Conservation (phyloP, 2,329 filamentous ascomycete genomes). For the Neocucurbitaria cava region DNA sequence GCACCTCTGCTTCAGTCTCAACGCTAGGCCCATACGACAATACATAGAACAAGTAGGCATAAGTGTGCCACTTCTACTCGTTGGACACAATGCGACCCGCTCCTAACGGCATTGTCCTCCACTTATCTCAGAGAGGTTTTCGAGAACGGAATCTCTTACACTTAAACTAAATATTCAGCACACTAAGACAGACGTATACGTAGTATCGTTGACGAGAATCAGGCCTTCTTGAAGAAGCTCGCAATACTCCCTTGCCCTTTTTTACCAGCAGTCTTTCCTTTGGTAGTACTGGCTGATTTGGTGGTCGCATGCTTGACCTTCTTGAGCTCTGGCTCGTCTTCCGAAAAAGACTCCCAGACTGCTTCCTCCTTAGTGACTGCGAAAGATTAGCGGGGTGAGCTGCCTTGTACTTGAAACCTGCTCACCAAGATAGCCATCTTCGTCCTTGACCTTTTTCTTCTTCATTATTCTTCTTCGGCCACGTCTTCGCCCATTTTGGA, state of each 20-base stretch:
- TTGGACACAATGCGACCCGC: too few relatives aligned
- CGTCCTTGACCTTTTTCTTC: constrained; percentile 86
- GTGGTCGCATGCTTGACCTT: constrained; percentile 58
- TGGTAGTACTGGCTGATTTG: constrained; percentile 53
- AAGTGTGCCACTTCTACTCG: neutral
- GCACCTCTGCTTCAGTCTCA: neutral
- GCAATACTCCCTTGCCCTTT: constrained; percentile 81
- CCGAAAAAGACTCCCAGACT: constrained; percentile 91
- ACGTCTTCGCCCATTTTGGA: constrained; percentile 71
- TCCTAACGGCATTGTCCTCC: too few relatives aligned
- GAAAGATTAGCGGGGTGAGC: constrained; percentile 15
- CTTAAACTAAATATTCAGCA: neutral
- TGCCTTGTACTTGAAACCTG: constrained; percentile 10
- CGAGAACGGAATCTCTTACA: neutral
- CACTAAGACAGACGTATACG: too few relatives aligned
- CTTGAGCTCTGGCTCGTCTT: constrained; percentile 74
- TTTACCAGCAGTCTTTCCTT: constrained; percentile 58
- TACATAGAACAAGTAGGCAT: neutral
- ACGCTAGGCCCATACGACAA: neutral
- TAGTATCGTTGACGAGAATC: neutral
- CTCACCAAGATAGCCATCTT: constrained; percentile 87
- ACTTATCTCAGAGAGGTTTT: too few relatives aligned
- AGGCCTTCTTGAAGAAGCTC: constrained; percentile 88
- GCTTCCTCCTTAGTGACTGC: constrained; percentile 84
- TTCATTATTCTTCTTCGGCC: constrained; percentile 83